Evolutionary conservation across 2,329 filamentous ascomycete species (phyloP), one percentile per base, ranked within the genome.

Genomic region (Colletotrichum filicis): DNA sequence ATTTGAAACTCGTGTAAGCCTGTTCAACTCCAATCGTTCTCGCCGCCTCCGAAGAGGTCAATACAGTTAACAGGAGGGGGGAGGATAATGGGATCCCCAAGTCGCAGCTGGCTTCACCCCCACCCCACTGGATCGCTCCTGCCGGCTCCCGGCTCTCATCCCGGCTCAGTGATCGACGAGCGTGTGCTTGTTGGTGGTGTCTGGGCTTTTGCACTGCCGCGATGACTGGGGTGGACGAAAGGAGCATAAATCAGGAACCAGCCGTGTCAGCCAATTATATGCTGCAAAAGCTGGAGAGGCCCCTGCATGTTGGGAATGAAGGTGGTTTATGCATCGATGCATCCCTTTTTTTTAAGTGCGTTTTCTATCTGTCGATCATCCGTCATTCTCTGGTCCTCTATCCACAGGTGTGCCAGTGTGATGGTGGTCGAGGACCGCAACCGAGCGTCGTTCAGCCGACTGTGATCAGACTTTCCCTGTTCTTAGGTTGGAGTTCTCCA

Each of bases 301-400:
- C 35, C 56, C 46, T 28, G 57, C 14, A 22, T 22, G 42, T 26
- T 49, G 37, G 30, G 55, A 46, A 60, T 69, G 63, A 65, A 53
- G 46, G 53, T 57, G 32, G 37, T 65, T 73, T 66, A 73, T 70
- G 70, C 70, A 60, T 53, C 32, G 66, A 73, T 71, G 68, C 68
- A 68, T 68, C 66, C 60, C 28, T 30, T 24, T 49, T 49, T 49
- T 9, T 26, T 26, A 37, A 28, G 49, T n/a, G 30, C 62, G 46
- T 65, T 26, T 49, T 42, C 28, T 6, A 28, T 53, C 52, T n/a
- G 61, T 64, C 58, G 66, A 68, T 68, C 58, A 68, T 16, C 30
- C 60, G n/a, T 32, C n/a, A 53, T 63, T 16, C 42, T 49, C 42
- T 49, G 6, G 16, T 7, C 7, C 19, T 46, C 16, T 35, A 35